A percentile compares a stretch with the other conserved stretches of the same genome.
These are phyloP conservation scores for Litchi chinensis DNA, from an alignment of 345 rosid species.

Conservation along the genomic window DNA sequence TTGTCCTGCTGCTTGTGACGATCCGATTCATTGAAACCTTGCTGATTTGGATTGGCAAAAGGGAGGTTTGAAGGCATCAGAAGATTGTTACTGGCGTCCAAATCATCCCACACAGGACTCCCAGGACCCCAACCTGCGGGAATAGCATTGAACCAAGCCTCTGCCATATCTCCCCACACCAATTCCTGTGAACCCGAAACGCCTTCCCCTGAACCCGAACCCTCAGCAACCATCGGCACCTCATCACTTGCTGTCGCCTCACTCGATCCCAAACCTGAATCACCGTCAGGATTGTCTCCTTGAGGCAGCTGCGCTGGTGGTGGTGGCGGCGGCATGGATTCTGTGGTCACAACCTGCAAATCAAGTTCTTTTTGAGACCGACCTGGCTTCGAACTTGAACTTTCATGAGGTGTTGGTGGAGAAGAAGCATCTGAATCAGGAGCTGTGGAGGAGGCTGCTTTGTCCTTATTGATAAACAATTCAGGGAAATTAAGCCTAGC, in stretches of 20 bases:
- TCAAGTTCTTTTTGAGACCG: slow-evolving; percentile 26
- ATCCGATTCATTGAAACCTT: slow-evolving; percentile 35
- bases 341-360: slow-evolving; percentile 16
- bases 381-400: slow-evolving; percentile 24
- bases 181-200: slow-evolving; percentile 43
- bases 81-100: slow-evolving; percentile 56
- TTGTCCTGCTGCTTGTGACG: slow-evolving; percentile 34
- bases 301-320: slow-evolving; percentile 23
- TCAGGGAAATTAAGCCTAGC: slow-evolving; percentile 92
- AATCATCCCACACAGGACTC: slow-evolving; percentile 91
- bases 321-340: slow-evolving; percentile 18
- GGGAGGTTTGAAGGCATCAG: slow-evolving; percentile 53
- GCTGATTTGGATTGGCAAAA: slow-evolving; percentile 41
- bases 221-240: slow-evolving; percentile 29
- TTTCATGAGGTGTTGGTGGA: slow-evolving; percentile 26
- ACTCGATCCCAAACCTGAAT: slow-evolving; percentile 42
- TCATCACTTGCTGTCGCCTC: slow-evolving; percentile 36
- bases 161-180: slow-evolving; percentile 77
- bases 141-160: slow-evolving; percentile 81
- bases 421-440: slow-evolving; percentile 37
- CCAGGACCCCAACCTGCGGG: slow-evolving; percentile 91
- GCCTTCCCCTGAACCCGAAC: slow-evolving; percentile 29
- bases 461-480: slow-evolving; percentile 63
- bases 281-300: slow-evolving; percentile 35
- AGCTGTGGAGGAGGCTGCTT: slow-evolving; percentile 25